Evolutionary conservation across 352 stramenopile species (phyloP).

Genomic region (Pythium rhizo-oryzae): DNA sequence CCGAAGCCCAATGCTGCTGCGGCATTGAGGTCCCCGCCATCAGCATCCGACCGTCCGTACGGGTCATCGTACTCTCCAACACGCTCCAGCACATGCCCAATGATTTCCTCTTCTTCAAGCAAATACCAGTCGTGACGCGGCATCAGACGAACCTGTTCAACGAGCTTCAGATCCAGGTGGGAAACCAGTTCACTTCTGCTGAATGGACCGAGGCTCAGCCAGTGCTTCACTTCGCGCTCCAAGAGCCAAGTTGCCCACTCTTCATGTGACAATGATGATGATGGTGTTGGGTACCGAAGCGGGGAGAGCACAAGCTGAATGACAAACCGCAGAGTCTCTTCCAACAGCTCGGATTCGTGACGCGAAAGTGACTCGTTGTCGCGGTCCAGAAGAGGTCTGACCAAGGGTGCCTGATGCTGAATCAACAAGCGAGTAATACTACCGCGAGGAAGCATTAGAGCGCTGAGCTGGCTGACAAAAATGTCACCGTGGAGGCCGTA

Average conservation of each 20-base stretch:
- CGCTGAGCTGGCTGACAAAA: constrained; percentile 65
- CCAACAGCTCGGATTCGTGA: constrained; percentile 56
- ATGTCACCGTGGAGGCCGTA: constrained; percentile 75
- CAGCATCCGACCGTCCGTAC: constrained; percentile 10
- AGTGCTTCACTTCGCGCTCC: constrained; percentile 79
- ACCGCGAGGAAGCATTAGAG: constrained; percentile 52
- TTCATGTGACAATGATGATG: constrained; percentile 25
- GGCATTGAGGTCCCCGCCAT: constrained; percentile 9
- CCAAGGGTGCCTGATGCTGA: constrained; percentile 43
- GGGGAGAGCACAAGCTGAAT: constrained; percentile 64
- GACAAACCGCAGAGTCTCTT: constrained; percentile 65
- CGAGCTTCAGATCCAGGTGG: constrained; percentile 70
- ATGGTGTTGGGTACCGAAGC: constrained; percentile 41
- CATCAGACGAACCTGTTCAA: constrained; percentile 76
- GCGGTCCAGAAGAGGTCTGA: constrained; percentile 22
- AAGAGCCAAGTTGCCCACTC: constrained; percentile 45
- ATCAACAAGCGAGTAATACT: constrained; percentile 61
- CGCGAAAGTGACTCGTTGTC: constrained; percentile 31
- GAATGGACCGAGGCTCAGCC: constrained; percentile 68
- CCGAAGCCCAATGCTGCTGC: constrained; percentile 41
- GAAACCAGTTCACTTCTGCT: constrained; percentile 67
- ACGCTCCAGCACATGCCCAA: constrained; percentile 61
- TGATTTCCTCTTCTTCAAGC: constrained; percentile 79
- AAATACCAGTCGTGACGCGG: constrained; percentile 50
- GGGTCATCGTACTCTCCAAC: constrained; percentile 70